Conservation (phyloP, 768 basidiomycete species). For the Podaxis sp. region DNA sequence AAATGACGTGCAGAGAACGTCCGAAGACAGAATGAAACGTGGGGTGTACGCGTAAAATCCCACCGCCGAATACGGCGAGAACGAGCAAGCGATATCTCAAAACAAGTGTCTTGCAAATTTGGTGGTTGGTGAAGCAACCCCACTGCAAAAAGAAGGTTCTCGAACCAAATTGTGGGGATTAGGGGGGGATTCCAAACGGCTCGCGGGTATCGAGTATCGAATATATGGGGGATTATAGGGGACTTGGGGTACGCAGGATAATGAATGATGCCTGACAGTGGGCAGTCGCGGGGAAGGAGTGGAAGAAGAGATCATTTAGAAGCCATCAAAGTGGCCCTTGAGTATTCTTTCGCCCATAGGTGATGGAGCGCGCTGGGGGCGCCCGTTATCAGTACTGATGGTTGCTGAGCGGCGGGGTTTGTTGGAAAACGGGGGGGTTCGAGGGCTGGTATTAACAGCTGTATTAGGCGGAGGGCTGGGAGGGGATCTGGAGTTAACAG, state of each 20-base stretch:
- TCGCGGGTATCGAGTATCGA: conserved; percentile 36
- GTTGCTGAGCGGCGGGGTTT: conserved; percentile 59
- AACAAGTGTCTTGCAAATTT: neutral
- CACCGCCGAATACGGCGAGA: neutral
- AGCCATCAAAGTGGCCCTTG: conserved; percentile 89
- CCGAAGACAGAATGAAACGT: neutral
- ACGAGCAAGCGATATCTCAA: neutral
- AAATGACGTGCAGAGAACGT: neutral
- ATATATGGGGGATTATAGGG: conserved; percentile 15
- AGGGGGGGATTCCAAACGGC: conserved; percentile 14
- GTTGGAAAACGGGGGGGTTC: conserved; percentile 24
- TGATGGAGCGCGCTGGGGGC: conserved; percentile 66
- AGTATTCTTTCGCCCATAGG: conserved; percentile 91
- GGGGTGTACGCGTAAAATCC: neutral
- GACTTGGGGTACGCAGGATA: conserved; percentile 12
- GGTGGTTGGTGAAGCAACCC: neutral
- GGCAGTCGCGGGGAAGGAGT: neutral
- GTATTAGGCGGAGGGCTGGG: conserved; percentile 49
- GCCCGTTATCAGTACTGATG: conserved; percentile 37
- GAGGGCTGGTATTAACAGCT: conserved; percentile 37
- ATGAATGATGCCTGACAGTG: conserved; percentile 1
- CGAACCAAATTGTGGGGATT: neutral
- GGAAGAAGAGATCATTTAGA: conserved; percentile 38
- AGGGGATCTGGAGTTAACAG: conserved; percentile 26
- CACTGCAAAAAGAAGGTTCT: neutral